A percentile compares a stretch with the other conserved stretches of the same genome.
Evolutionary conservation across 1,284 basidiomycete species (phyloP).

Genomic region (Ceratorhiza oryzae-sativae): DNA sequence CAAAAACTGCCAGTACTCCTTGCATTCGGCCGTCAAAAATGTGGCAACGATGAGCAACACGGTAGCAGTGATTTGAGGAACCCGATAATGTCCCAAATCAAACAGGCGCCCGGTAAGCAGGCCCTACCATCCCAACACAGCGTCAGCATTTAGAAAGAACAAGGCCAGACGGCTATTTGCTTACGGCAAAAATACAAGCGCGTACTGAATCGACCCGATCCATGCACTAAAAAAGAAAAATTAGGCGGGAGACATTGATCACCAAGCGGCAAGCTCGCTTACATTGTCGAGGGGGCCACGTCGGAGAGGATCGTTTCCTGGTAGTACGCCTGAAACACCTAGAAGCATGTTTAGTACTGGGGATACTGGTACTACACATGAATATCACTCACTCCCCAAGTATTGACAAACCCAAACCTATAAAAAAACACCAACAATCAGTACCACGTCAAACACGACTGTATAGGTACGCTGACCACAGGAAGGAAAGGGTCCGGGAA

Average conservation of each 20-base stretch:
- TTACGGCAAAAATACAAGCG: constrained; percentile 45
- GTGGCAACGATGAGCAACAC: constrained; percentile 58
- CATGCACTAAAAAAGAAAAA: constrained; percentile 59
- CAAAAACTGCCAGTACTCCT: constrained; percentile 65
- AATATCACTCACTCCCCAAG: constrained; percentile 53
- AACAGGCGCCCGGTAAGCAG: constrained; percentile 65
- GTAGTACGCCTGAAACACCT: constrained; percentile 63
- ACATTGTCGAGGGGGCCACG: constrained; percentile 63
- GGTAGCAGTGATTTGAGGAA: constrained; percentile 57
- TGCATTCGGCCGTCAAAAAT: constrained; percentile 64
- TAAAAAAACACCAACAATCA: constrained; percentile 47
- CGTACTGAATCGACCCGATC: constrained; percentile 73
- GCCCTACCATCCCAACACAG: constrained; percentile 40
- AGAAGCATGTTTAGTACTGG: constrained; percentile 46
- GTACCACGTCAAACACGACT: background rate
- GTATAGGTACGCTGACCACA: constrained; percentile 31
- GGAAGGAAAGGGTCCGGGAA: background rate
- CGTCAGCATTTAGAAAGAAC: background rate
- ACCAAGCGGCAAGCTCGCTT: constrained; percentile 46
- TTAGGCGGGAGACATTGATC: background rate
- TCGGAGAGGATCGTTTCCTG: constrained; percentile 54
- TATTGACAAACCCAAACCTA: constrained; percentile 53
- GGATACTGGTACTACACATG: background rate
- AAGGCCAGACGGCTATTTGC: constrained; percentile 46
- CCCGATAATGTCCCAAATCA: constrained; percentile 63